Percentiles rank a stretch among this genome's conserved stretches.
These are phyloP conservation scores for Posidonia oceanica DNA, from an alignment of 116 monocot species.

Conservation along the genomic window DNA sequence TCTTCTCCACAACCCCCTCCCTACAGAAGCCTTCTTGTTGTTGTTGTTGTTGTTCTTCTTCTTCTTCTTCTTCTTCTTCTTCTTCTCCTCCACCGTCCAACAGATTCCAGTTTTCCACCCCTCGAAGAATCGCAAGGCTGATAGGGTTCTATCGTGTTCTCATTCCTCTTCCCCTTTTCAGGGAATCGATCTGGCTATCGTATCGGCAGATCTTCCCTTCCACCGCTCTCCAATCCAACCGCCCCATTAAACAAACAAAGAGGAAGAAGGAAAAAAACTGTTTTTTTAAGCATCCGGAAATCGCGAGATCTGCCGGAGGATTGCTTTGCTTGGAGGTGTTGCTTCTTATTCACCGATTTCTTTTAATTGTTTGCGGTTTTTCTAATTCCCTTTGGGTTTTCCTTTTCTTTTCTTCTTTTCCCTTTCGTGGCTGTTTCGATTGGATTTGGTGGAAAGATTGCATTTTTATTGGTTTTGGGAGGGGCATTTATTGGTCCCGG, in stretches of 20 bases:
- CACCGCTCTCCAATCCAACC: not conserved
- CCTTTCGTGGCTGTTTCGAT: constrained; percentile 2
- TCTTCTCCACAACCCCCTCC: not conserved
- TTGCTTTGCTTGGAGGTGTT: not conserved
- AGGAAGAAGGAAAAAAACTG: not conserved
- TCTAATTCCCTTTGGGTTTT: not conserved
- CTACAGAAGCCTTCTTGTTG: not conserved
- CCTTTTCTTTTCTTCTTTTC: not conserved
- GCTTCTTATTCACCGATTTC: constrained; percentile 1
- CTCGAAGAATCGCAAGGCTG: not conserved
- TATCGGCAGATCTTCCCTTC: not conserved
- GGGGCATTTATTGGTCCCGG: constrained; percentile 4
- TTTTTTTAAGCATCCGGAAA: not conserved
- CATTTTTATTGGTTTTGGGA: constrained; percentile 2
- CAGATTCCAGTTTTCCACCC: not conserved
- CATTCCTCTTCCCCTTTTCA: not conserved
- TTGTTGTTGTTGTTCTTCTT: not conserved
- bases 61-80: not conserved
- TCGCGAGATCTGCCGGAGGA: not conserved
- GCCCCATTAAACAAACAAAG: not conserved
- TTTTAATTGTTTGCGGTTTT: not conserved
- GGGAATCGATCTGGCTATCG: not conserved
- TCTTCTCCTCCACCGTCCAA: not conserved
- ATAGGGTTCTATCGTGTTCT: not conserved
- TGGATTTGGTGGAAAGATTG: constrained; percentile 2